Base-by-base conservation (phyloP, 257 asterid genomes). In the Solanum stenotomum region DNA sequence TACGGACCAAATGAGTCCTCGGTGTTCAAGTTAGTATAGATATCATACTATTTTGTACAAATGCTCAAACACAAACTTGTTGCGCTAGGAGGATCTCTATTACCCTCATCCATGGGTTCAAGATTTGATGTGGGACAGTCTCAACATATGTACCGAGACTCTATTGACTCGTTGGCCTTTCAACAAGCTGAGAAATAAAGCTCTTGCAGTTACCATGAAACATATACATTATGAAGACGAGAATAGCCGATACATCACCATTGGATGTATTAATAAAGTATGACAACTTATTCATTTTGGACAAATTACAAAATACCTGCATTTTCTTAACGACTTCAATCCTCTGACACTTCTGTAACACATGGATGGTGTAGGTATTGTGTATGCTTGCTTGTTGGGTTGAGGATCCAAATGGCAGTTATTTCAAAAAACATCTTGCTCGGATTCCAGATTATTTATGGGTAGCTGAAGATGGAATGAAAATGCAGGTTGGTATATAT, bases 401-500 rank as follows among this genome's bases (percentile, higher is more conserved):
- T 59, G 96, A 95, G 90, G 96, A 95, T 88, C 97, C 96, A 1
- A 88, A 95, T 33, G 94, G 97, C 10, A 92, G 90, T 84, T 93
- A 90, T 88, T 94, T 94, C 94, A 94, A 94, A 93, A 94, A 93
- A 81, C 97, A 95, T 91, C 95, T 94, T 0, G 96, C 94, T 5
- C 83, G 97, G 85, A 89, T 95, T 86, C 97, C 97, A 3, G 98
- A 95, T 87, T 94, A 95, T 42, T 52, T 95, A 9, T 94, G 98
- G 98, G 90, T 95, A 46, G 96, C 96, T 1, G 97, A 95, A 90
- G 98, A 95, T 90, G 97, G 98, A 74, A 93, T 94, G 98, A 95
- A 95, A 79, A 93, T 94, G 98, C 96, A 94, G 96, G 96, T 94
- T 63, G 49, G 75, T 70, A 9, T 10, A 52, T 22, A 4, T 29